Percentiles rank a stretch among this genome's conserved stretches.
Conservation (phyloP, 139 green algal species). For the Coccomyxa sp. region DNA sequence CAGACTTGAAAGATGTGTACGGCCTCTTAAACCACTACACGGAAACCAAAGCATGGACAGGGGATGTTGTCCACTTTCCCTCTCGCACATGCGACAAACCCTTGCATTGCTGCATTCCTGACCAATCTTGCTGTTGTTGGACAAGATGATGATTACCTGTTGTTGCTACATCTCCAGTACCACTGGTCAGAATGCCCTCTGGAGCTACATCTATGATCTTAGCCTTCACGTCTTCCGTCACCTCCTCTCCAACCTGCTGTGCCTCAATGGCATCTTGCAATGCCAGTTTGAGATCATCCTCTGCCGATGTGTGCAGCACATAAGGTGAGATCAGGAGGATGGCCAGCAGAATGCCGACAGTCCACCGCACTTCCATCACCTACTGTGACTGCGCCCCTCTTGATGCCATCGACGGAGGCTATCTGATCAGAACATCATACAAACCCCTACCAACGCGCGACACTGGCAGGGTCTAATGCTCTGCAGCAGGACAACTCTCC, state of each 20-base stretch:
- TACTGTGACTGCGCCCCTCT: background rate
- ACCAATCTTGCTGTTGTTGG: no score
- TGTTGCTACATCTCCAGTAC: slow-evolving; percentile 29
- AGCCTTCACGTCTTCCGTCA: background rate
- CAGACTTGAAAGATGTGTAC: no score
- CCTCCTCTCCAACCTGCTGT: slow-evolving; percentile 1
- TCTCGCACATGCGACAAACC: no score
- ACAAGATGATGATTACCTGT: slow-evolving; percentile 22
- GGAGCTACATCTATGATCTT: slow-evolving; percentile 26
- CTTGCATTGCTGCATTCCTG: no score
- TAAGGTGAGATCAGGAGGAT: background rate
- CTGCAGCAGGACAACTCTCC: no score
- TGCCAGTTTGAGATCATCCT: background rate
- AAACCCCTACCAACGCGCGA: background rate
- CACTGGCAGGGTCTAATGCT: no score
- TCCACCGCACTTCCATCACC: background rate
- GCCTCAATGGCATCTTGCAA: background rate
- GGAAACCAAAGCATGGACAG: no score
- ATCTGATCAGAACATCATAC: background rate
- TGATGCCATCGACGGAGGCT: background rate
- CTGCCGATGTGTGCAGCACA: background rate
- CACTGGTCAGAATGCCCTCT: slow-evolving; percentile 13
- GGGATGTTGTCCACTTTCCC: no score
- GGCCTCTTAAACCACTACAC: no score
- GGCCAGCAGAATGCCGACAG: background rate